Percentiles rank a stretch among this genome's conserved stretches.
These are phyloP conservation scores for Baudoinia panamericana DNA, from an alignment of 495 filamentous ascomycete species.

Conservation along the genomic window DNA sequence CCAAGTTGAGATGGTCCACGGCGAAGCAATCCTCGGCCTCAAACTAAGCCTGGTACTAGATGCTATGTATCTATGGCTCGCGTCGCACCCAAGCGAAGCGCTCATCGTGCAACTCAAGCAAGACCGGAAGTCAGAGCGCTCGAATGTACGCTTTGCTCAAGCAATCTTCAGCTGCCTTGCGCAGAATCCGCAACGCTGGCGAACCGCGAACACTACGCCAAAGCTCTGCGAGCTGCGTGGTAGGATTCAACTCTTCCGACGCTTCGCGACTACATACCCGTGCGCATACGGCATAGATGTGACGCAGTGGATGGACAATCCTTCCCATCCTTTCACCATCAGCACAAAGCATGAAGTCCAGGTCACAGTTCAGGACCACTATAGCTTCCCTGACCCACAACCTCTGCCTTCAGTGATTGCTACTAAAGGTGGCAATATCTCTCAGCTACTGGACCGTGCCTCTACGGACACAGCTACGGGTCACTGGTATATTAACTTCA, in stretches of 20 bases:
- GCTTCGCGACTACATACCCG: constrained; percentile 9
- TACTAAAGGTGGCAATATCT: constrained; percentile 13
- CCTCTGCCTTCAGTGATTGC: constrained; percentile 9
- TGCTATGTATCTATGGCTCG: constrained; percentile 15
- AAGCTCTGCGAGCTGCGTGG: constrained; percentile 16
- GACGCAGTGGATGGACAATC: constrained; percentile 17
- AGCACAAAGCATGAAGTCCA: constrained; percentile 4
- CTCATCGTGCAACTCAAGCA: constrained; percentile 19
- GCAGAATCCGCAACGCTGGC: constrained; percentile 9
- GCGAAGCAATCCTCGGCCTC: constrained; percentile 7
- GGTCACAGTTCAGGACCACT: constrained; percentile 20
- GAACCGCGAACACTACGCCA: constrained; percentile 15
- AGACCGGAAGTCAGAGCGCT: constrained; percentile 10
- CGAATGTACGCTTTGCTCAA: constrained; percentile 10
- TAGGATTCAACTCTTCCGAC: constrained; percentile 17
- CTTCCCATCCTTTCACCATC: constrained; percentile 17
- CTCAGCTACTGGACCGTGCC: constrained; percentile 9
- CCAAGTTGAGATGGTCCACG: constrained; percentile 20
- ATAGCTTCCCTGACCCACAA: constrained; percentile 5
- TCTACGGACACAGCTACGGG: not conserved
- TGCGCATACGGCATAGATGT: constrained; percentile 18
- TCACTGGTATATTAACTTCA: constrained; percentile 22
- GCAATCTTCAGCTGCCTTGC: constrained; percentile 6
- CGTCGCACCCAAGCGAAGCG: constrained; percentile 10
- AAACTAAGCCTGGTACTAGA: constrained; percentile 11